A percentile compares a stretch with the other conserved stretches of the same genome.
These are phyloP conservation scores for Melastoma malabathricum DNA, from an alignment of 345 rosid genomes.

Conservation along the genomic window DNA sequence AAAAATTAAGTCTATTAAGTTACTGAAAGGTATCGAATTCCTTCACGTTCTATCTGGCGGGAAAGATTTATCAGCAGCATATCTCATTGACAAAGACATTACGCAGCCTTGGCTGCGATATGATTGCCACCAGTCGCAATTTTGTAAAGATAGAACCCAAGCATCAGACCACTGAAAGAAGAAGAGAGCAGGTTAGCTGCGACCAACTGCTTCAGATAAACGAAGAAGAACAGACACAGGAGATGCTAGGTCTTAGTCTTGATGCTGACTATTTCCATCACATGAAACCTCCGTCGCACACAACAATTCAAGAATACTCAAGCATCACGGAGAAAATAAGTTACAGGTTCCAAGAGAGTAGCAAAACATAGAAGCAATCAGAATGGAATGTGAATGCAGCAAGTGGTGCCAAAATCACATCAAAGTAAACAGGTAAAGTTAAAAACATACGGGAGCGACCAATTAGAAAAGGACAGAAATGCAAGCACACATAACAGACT, in stretches of 20 bases:
- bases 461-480: too few species aligned
- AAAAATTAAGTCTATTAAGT: neutral
- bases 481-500: too few species aligned
- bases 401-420: too few species aligned
- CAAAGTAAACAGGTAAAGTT: too few species aligned
- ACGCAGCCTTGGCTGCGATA: conserved; percentile 61
- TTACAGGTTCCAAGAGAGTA: too few species aligned
- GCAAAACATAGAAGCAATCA: too few species aligned
- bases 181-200: conserved; percentile 7
- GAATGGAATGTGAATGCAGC: too few species aligned
- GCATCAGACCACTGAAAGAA: conserved; percentile 79
- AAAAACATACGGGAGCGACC: too few species aligned
- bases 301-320: too few species aligned
- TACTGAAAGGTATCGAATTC: neutral
- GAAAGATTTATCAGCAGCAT: neutral
- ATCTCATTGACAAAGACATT: conserved; percentile 6
- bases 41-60: neutral
- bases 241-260: neutral
- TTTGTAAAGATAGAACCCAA: conserved; percentile 72
- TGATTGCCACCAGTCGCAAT: conserved; percentile 78
- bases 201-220: neutral
- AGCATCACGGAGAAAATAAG: too few species aligned
- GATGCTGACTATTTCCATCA: neutral
- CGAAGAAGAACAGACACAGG: neutral
- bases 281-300: too few species aligned